These are phyloP conservation scores for Exophiala alcalophila DNA, from an alignment of 2,329 filamentous ascomycete species.

Conservation along the genomic window DNA sequence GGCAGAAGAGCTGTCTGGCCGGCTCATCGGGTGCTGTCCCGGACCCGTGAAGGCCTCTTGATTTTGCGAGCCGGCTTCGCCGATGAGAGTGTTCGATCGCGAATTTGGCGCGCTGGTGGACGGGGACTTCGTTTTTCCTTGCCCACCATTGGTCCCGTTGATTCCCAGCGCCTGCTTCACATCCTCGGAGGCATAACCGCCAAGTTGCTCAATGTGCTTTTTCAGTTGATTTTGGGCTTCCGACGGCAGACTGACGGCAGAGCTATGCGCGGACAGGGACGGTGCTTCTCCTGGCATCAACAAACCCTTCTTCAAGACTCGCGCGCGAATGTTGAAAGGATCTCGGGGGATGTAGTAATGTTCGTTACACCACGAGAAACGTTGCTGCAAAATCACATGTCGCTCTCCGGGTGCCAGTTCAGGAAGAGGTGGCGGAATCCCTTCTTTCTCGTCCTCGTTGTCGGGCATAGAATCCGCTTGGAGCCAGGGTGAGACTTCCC, in stretches of 20 bases:
- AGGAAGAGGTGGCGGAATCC: constrained; percentile 33
- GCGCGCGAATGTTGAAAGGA: constrained; percentile 89
- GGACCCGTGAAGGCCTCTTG: constrained; percentile 33
- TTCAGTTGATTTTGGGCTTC: constrained; percentile 33
- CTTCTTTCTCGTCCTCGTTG: constrained; percentile 27
- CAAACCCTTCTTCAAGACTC: constrained; percentile 80
- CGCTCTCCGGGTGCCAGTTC: constrained; percentile 34
- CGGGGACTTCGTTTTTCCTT: constrained; percentile 18
- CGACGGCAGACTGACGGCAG: constrained; percentile 35
- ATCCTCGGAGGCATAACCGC: constrained; percentile 28
- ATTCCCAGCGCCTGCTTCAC: constrained; percentile 27
- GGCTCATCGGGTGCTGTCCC: constrained; percentile 20
- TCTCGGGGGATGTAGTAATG: constrained; percentile 87
- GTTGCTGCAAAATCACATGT: constrained; percentile 41
- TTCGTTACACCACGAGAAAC: constrained; percentile 45
- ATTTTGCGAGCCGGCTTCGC: constrained; percentile 16
- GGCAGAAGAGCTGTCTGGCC: constrained; percentile 24
- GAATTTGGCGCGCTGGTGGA: constrained; percentile 16
- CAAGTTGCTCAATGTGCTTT: constrained; percentile 31
- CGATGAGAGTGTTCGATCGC: constrained; percentile 21
- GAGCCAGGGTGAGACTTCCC: constrained; percentile 53
- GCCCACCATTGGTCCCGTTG: constrained; percentile 16
- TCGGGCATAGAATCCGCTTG: constrained; percentile 17
- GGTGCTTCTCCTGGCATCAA: constrained; percentile 52
- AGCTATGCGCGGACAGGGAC: constrained; percentile 50